Evolutionary conservation across 2,329 filamentous ascomycete genomes (phyloP).

Genomic region (Aspergillus bombycis): DNA sequence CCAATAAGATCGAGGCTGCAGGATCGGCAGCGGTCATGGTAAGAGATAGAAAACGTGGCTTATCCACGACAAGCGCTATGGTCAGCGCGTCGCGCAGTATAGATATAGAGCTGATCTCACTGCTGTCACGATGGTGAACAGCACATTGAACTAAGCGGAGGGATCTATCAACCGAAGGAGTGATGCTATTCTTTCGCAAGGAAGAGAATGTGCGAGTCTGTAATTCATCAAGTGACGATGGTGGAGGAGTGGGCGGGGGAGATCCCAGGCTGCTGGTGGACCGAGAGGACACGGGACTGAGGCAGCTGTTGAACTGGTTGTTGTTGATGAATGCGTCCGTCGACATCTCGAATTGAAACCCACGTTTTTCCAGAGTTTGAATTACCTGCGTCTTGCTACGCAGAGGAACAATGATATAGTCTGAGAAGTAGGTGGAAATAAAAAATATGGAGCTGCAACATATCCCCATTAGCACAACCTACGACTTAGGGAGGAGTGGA

Average conservation of each 20-base stretch:
- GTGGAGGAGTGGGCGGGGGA: constrained; percentile 71
- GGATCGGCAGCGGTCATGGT: constrained; percentile 51
- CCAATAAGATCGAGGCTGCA: constrained; percentile 49
- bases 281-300: constrained; percentile 37
- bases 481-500: not conserved
- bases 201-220: constrained; percentile 80
- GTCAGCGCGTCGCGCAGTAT: constrained; percentile 45
- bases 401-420: constrained; percentile 89
- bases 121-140: constrained; percentile 56
- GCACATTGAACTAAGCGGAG: constrained; percentile 83
- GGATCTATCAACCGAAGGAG: constrained; percentile 68
- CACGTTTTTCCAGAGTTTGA: constrained; percentile 73
- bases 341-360: constrained; percentile 78
- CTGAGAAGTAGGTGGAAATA: constrained; percentile 96
- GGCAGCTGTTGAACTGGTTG: constrained; percentile 48
- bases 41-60: constrained; percentile 53
- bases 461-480: constrained; percentile 3
- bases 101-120: constrained; percentile 40
- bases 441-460: constrained; percentile 80
- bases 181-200: constrained; percentile 76
- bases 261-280: constrained; percentile 29
- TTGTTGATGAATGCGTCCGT: constrained; percentile 68
- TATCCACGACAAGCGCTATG: constrained; percentile 41
- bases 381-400: constrained; percentile 75
- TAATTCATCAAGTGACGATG: constrained; percentile 75